Percentiles rank a stretch among this genome's conserved stretches.
These are phyloP conservation scores for Aspergillus nidulans DNA, from an alignment of 495 filamentous ascomycete species.

Conservation along the genomic window DNA sequence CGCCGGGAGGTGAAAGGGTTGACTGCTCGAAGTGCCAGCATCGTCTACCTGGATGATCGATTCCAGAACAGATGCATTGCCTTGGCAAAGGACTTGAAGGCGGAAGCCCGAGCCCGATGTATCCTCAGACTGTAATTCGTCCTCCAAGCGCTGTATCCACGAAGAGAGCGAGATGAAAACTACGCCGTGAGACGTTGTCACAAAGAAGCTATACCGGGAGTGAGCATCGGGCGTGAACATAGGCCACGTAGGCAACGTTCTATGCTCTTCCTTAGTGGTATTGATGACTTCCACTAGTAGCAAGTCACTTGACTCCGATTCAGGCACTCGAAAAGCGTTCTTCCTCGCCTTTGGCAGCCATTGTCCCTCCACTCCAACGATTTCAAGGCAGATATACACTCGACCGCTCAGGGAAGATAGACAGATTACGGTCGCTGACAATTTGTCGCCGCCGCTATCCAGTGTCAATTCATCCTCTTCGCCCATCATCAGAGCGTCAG, in stretches of 20 bases:
- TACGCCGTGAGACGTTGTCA: constrained; percentile 68
- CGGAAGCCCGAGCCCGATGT: constrained; percentile 68
- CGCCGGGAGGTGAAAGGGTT: constrained; percentile 47
- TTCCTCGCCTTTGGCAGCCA: constrained; percentile 68
- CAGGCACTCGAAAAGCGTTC: constrained; percentile 35
- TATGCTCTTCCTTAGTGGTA: constrained; percentile 51
- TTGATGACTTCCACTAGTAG: constrained; percentile 55
- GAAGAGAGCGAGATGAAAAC: constrained; percentile 64
- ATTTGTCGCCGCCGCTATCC: constrained; percentile 54
- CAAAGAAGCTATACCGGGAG: constrained; percentile 72
- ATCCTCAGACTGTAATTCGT: constrained; percentile 63
- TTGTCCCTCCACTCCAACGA: constrained; percentile 75
- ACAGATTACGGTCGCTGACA: constrained; percentile 71
- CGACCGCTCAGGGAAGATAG: constrained; percentile 68
- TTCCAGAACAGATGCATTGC: constrained; percentile 57
- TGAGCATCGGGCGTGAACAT: constrained; percentile 68
- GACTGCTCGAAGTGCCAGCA: constrained; percentile 26
- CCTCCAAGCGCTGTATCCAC: constrained; percentile 73
- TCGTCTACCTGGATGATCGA: constrained; percentile 52
- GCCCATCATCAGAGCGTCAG: constrained; percentile 48
- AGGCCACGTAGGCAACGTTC: constrained; percentile 55
- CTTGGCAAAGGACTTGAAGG: constrained; percentile 62
- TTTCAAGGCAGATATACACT: constrained; percentile 72
- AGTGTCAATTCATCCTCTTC: constrained; percentile 45
- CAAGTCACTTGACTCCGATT: constrained; percentile 40